Evolutionary conservation across 495 filamentous ascomycete genomes (phyloP).

Genomic region (Talaromyces borbonicus): DNA sequence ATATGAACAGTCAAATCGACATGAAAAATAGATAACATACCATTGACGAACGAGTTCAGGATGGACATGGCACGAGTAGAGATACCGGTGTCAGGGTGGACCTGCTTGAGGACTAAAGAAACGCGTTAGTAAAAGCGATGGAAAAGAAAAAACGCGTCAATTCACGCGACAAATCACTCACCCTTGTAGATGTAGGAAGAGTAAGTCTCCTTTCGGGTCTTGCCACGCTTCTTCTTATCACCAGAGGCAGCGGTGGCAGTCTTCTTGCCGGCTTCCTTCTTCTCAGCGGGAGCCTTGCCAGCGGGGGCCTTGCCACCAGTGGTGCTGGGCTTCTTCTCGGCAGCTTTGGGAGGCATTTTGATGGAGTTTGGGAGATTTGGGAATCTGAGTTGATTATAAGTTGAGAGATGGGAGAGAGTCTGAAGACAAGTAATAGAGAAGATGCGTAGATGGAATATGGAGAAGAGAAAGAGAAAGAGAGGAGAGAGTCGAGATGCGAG

Average conservation of each 20-base stretch:
- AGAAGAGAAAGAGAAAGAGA: slow-evolving; percentile 6
- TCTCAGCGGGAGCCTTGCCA: slow-evolving; percentile 80
- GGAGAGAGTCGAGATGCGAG: slow-evolving; percentile 1
- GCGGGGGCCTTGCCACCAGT: slow-evolving; percentile 94
- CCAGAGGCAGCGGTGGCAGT: slow-evolving; percentile 73
- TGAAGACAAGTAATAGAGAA: slow-evolving; percentile 29
- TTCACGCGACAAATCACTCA: slow-evolving; percentile 36
- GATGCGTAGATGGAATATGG: slow-evolving; percentile 34
- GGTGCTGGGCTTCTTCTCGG: slow-evolving; percentile 94
- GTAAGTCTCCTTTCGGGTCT: slow-evolving; percentile 99
- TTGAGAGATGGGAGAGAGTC: slow-evolving; percentile 27
- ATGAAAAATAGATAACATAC: slow-evolving; percentile 44
- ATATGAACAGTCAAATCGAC: slow-evolving; percentile 12
- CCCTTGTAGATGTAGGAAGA: slow-evolving; percentile 99
- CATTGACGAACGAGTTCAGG: slow-evolving; percentile 99
- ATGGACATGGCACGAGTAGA: slow-evolving; percentile 99
- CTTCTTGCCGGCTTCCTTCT: slow-evolving; percentile 99
- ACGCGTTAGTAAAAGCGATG: slow-evolving; percentile 27
- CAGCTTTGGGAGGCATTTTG: slow-evolving; percentile 91
- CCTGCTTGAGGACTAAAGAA: slow-evolving; percentile 89
- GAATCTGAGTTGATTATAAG: slow-evolving; percentile 20
- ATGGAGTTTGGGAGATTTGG: slow-evolving; percentile 22
- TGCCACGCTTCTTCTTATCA: slow-evolving; percentile 99
- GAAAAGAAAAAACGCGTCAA: slow-evolving; percentile 7
- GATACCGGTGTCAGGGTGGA: slow-evolving; percentile 99